Conservation (phyloP, 306 rosid species). For the Purshia tridentata region DNA sequence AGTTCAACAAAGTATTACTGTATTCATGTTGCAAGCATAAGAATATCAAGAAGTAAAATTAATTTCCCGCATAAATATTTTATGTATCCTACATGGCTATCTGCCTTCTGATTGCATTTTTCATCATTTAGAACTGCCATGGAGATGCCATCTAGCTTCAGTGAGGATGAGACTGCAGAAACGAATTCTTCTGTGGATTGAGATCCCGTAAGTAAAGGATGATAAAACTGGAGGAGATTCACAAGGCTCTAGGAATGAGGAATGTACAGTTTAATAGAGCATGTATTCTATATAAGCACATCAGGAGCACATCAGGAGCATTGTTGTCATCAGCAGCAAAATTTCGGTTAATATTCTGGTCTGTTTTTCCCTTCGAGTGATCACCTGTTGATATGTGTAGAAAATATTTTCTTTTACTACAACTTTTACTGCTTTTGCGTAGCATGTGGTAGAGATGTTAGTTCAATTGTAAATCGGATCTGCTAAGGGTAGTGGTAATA, state of each 20-base stretch:
- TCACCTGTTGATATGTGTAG: conserved; percentile 48
- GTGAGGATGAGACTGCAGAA: conserved; percentile 86
- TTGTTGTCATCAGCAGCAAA: conserved; percentile 27
- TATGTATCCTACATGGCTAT: not conserved
- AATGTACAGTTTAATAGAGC: conserved; percentile 54
- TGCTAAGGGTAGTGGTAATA: conserved; percentile 23
- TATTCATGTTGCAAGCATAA: not conserved
- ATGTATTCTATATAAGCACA: conserved; percentile 14
- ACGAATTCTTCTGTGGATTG: conserved; percentile 70
- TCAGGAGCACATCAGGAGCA: conserved; percentile 22
- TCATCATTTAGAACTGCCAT: conserved; percentile 53
- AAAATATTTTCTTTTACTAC: not conserved
- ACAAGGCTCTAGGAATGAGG: conserved; percentile 31
- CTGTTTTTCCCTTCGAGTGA: conserved; percentile 34
- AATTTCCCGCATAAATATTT: not conserved
- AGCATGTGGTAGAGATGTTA: conserved; percentile 1
- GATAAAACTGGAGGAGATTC: conserved; percentile 30
- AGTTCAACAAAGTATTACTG: not conserved
- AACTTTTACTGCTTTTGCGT: not conserved
- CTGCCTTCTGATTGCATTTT: conserved; percentile 27
- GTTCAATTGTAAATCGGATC: conserved; percentile 37
- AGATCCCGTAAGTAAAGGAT: conserved; percentile 23
- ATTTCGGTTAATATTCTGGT: conserved; percentile 10
- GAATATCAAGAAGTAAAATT: not conserved
- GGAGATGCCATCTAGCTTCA: conserved; percentile 76